Evolutionary conservation across 1,139 yeast species (phyloP).

Genomic region (Entelexis paramagnoliae): DNA sequence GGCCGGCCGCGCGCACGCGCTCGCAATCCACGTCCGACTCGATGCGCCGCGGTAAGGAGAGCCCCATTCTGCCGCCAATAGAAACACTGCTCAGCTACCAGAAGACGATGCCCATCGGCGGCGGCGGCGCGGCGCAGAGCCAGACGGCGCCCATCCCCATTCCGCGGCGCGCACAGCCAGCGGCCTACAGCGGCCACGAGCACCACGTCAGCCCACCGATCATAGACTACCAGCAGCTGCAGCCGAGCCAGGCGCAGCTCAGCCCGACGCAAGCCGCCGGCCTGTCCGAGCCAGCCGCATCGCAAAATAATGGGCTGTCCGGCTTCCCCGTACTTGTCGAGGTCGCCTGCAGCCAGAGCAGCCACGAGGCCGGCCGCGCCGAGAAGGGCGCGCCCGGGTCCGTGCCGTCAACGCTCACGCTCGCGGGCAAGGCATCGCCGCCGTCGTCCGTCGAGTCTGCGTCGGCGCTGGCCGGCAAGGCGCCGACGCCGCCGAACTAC

Average conservation of each 20-base stretch:
- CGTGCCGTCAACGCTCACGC: not conserved
- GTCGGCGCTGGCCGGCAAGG: not conserved
- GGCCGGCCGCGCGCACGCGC: constrained; percentile 1
- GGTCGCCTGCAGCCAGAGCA: constrained; percentile 15
- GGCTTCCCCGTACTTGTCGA: constrained; percentile 19
- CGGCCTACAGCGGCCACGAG: not conserved
- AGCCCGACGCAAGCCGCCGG: too few relatives aligned
- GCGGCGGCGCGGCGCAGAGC: not conserved
- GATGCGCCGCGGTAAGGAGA: not conserved
- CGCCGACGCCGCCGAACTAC: constrained; percentile 13
- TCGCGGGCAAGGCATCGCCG: not conserved
- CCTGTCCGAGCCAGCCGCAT: not conserved
- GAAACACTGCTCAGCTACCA: constrained; percentile 9
- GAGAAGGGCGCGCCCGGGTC: not conserved
- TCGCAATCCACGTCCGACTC: constrained; percentile 10
- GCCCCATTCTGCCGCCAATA: constrained; percentile 11
- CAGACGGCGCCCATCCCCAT: not conserved
- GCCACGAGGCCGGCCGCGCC: not conserved
- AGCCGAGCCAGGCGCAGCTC: too few relatives aligned
- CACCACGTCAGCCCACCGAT: not conserved
- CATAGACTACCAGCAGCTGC: too few relatives aligned
- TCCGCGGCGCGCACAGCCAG: not conserved
- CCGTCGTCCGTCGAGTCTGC: not conserved
- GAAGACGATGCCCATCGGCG: not conserved
- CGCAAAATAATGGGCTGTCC: not conserved